These are phyloP conservation scores for Epichloe gansuensis DNA, from an alignment of 2,329 filamentous ascomycete species.

Conservation along the genomic window DNA sequence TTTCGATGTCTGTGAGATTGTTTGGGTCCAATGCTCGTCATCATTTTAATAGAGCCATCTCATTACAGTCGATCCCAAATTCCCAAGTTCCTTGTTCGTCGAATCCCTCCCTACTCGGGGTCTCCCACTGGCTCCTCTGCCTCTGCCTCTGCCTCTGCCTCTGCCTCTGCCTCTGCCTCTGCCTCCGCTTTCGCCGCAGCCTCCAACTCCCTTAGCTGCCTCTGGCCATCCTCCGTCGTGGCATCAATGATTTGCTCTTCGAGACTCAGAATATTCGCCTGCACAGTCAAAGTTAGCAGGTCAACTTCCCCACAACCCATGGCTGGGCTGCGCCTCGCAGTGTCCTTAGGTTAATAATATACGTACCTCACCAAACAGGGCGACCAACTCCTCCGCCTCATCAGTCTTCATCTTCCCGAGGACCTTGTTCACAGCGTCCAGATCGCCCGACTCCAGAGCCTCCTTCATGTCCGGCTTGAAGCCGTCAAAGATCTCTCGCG, in stretches of 20 bases:
- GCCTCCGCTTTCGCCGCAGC: constrained; percentile 25
- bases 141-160: constrained; percentile 19
- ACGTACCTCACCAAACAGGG: constrained; percentile 57
- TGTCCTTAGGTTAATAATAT: background rate
- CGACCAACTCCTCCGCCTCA: constrained; percentile 75
- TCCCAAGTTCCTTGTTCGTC: background rate
- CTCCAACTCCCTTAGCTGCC: constrained; percentile 64
- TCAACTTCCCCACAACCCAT: background rate
- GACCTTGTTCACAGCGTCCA: constrained; percentile 50
- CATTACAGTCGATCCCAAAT: background rate
- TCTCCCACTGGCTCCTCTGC: constrained; percentile 3
- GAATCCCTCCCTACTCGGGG: constrained; percentile 1
- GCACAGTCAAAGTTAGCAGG: constrained; percentile 1
- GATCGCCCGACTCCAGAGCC: constrained; percentile 74
- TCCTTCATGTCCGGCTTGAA: constrained; percentile 72
- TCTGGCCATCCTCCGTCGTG: constrained; percentile 74
- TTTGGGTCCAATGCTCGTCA: too few relatives aligned
- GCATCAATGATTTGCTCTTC: constrained; percentile 93
- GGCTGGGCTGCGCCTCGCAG: too few relatives aligned
- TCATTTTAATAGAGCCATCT: background rate
- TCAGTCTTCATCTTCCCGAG: constrained; percentile 79
- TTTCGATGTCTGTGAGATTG: too few relatives aligned
- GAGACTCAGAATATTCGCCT: constrained; percentile 77
- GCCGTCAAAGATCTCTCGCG: constrained; percentile 64
- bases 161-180: constrained; percentile 6